Evolutionary conservation across 2,329 filamentous ascomycete genomes (phyloP).

Genomic region (Paracamarosporium sp.): DNA sequence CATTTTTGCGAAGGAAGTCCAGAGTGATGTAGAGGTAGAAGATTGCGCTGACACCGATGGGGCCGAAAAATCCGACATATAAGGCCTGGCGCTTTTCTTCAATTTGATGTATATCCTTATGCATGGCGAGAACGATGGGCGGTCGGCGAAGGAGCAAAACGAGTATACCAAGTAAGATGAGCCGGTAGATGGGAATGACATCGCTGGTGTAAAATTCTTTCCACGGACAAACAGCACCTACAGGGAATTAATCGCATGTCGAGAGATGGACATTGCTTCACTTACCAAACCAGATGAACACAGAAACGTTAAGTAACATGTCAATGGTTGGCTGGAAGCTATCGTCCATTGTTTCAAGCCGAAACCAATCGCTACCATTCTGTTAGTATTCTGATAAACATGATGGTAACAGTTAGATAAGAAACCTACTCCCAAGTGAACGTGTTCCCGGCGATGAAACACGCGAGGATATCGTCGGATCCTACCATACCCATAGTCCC

Average conservation of each 20-base stretch:
- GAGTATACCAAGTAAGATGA: constrained; percentile 75
- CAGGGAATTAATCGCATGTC: neutral
- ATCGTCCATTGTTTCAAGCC: constrained; percentile 85
- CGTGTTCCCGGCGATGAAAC: constrained; percentile 88
- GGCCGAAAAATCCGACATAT: constrained; percentile 92
- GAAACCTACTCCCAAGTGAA: constrained; percentile 81
- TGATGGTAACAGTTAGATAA: constrained; percentile 16
- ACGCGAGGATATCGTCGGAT: constrained; percentile 88
- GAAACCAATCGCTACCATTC: constrained; percentile 76
- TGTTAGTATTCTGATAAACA: neutral
- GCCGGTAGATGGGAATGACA: constrained; percentile 75
- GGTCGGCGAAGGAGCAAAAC: constrained; percentile 79
- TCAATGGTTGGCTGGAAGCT: constrained; percentile 93
- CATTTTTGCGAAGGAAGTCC: constrained; percentile 68
- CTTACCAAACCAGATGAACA: constrained; percentile 87
- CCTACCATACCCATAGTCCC: constrained; percentile 88
- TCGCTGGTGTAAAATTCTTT: constrained; percentile 68
- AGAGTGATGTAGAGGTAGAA: constrained; percentile 86
- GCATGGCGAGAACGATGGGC: constrained; percentile 76
- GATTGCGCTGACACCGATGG: constrained; percentile 87
- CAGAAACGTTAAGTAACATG: constrained; percentile 86
- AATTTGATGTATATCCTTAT: constrained; percentile 81
- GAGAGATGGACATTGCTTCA: neutral
- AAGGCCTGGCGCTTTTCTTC: constrained; percentile 75
- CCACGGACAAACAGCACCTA: constrained; percentile 79